phyloP scores from a whole-genome alignment of 805 yeast species.

The Schwanniomyces polymorphus region DNA sequence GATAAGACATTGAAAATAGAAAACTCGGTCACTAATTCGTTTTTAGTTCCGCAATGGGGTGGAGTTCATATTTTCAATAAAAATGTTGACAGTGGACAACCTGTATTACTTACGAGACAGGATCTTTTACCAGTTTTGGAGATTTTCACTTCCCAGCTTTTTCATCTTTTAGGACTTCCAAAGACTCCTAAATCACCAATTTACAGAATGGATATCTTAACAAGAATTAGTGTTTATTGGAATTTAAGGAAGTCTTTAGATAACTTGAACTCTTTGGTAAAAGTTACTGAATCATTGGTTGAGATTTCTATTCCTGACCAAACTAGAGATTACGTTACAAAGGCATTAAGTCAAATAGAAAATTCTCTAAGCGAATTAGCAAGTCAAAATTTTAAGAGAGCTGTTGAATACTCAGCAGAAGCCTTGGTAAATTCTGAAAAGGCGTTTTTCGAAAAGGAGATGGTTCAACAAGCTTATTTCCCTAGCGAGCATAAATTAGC shows the following conservation, averaged over 20 bases:
- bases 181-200: slow-evolving; percentile 53
- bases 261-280: slow-evolving; percentile 71
- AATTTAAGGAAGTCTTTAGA: slow-evolving; percentile 64
- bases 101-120: slow-evolving; percentile 29
- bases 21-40: slow-evolving; percentile 53
- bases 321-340: slow-evolving; percentile 58
- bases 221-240: slow-evolving; percentile 56
- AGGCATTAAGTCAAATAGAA: slow-evolving; percentile 46
- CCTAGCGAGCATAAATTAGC: slow-evolving; percentile 97
- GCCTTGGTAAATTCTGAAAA: slow-evolving; percentile 62
- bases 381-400: slow-evolving; percentile 26
- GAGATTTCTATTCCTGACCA: slow-evolving; percentile 82
- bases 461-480: slow-evolving; percentile 93
- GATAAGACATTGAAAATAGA: slow-evolving; percentile 51
- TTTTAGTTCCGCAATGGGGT: slow-evolving; percentile 87
- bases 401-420: slow-evolving; percentile 42
- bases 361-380: slow-evolving; percentile 30
- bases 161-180: slow-evolving; percentile 72
- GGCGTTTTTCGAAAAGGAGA: slow-evolving; percentile 91
- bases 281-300: slow-evolving; percentile 65
- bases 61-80: slow-evolving; percentile 60
- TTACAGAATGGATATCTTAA: slow-evolving; percentile 65
- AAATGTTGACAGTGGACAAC: slow-evolving; percentile 2
- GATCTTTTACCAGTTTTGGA: slow-evolving; percentile 62
- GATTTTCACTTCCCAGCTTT: slow-evolving; percentile 71